Base-by-base conservation (phyloP, 345 rosid genomes). In the Linum tenue region DNA sequence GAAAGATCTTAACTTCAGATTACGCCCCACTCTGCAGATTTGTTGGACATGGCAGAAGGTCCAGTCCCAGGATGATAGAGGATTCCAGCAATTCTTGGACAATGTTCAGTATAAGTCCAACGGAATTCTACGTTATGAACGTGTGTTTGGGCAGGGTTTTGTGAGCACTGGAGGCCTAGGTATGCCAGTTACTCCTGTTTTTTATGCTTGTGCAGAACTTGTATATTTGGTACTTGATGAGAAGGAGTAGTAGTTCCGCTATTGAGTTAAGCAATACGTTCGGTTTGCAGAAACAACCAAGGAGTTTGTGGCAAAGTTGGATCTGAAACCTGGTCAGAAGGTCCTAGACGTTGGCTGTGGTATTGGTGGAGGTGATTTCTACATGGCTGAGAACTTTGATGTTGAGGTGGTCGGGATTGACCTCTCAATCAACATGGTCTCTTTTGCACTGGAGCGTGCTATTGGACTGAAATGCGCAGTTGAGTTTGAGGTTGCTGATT, bases 261-360 rank as follows among this genome's bases (percentile, higher is more conserved):
- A 48, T 48, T 48, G 15, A 48, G 14, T 48, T 48, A 12, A 48
- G 2, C 2, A 6, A 5, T 48, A 48, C 56, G 60, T 64, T 64
- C 55, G 67, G 37, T 67, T 12, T 71, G 76, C 86, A 95, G 99
- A 89, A 69, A 95, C 97, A 55, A 95, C 99, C 5, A 91, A 87
- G 77, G 99, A 95, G 72, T 91, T 91, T 79, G 97, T 91, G 73
- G 87, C 67, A 48, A 87, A 66, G 81, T 83, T 95, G 74, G 87
- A 89, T 68, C 94, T 95, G 42, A 89, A 80, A 72, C 91, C 95
- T 7, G 92, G 97, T 44, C 96, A 91, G 79, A 95, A 88, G 78
- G 96, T 95, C 67, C 82, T 95, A 5, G 99, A 95, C 73, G 97
- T 91, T 74, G 99, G 99, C 63, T 91, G 99, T 41, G 99, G 99